Base-by-base conservation (phyloP, 2,329 filamentous ascomycete genomes). In the Aureobasidium musti region DNA sequence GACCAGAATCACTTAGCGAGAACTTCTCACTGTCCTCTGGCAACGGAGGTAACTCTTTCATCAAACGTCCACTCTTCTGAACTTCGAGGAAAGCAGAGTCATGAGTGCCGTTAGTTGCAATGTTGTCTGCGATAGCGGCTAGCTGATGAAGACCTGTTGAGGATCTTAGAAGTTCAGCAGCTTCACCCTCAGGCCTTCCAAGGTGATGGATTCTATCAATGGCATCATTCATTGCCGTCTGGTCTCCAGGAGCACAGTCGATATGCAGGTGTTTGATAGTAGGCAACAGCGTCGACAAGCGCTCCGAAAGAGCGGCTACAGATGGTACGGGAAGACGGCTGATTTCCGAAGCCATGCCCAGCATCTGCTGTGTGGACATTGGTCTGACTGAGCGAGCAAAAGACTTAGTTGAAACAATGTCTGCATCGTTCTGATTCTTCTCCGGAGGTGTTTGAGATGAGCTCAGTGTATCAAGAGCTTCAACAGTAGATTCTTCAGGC, bases 281-380 rank as follows among this genome's bases (percentile, higher is more conserved):
- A 5, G 81, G 81, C 21, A 82, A 69, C 14, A 82, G 73, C 71
- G 80, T 78, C 0, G 80, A 81, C 14, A 83, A 72, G 23, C 80
- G 77, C 59, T 81, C 76, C 1, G 80, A 82, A 8, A 83, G 73
- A 13, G 75, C 79, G 33, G 74, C 75, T 19, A 82, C 76, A 5
- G 79, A 81, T 19, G 81, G 81, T 28, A 83, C 78, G 5, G 78
- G 79, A 26, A 83, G 71, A 35, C 78, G 76, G 30, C 81, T 78
- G 70, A 82, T 75, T 71, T 82, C 81, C 11, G 72, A 72, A n/a
- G 76, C 74, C 56, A 77, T 73, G 49, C 74, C 75, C 30, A 82
- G 73, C 53, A 81, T 71, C 60, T 79, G 74, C 43, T 79, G 74
- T 17, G 78, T 77, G 6, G 79, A 80, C n/a, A 77, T 72, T 8